phyloP scores from a whole-genome alignment of 331 rosid species.

The Cucumis variabilis region DNA sequence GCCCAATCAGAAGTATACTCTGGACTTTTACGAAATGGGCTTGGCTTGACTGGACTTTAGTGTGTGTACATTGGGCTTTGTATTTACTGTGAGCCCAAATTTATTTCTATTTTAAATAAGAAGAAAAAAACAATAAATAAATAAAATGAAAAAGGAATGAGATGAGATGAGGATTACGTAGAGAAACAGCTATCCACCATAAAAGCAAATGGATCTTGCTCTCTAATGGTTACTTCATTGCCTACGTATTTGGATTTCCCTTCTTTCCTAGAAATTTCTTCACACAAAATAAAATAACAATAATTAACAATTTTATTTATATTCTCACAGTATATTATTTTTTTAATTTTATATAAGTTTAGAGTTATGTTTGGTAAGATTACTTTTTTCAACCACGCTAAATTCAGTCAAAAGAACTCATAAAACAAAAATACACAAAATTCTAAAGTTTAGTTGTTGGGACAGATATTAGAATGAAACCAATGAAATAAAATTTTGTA shows the following conservation, averaged over 20 bases:
- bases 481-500: too few relatives aligned
- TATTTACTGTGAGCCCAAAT: background rate
- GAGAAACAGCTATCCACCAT: constrained; percentile 6
- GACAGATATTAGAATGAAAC: too few relatives aligned
- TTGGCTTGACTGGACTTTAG: background rate
- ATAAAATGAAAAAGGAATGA: background rate
- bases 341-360: too few relatives aligned
- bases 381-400: too few relatives aligned
- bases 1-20: background rate
- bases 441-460: too few relatives aligned
- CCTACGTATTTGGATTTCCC: background rate
- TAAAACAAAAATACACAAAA: too few relatives aligned
- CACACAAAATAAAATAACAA: too few relatives aligned
- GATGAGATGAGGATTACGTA: constrained; percentile 9
- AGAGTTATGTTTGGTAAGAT: too few relatives aligned
- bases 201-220: background rate
- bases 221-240: background rate
- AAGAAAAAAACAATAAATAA: background rate
- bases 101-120: background rate
- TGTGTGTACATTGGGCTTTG: background rate
- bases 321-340: background rate
- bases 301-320: background rate
- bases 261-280: constrained; percentile 1
- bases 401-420: too few relatives aligned
- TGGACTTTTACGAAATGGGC: background rate